Evolutionary conservation across 768 basidiomycete genomes (phyloP), one percentile per base, ranked within the genome.

Genomic region (Podaxis pistillaris): DNA sequence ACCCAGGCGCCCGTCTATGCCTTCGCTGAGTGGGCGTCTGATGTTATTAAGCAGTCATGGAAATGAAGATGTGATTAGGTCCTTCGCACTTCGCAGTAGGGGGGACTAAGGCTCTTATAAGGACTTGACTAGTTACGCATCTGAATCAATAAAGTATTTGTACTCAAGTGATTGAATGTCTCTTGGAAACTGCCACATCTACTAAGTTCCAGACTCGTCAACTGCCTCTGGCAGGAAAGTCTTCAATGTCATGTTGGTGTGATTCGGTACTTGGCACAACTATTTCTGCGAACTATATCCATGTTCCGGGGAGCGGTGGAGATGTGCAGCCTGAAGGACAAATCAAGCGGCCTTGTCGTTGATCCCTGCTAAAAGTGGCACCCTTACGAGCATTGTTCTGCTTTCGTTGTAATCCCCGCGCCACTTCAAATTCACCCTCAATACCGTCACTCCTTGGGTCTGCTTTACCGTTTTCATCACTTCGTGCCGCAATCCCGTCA

Each of bases 181-280:
- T 70, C 69, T 24, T 71, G 70, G 4, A 69, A 66, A 51, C 70
- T 67, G 3, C 71, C 70, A 46, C 70, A 46, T 71, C 70, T 7
- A 69, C 65, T 44, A 71, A 72, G 28, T 67, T 68, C 71, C 70
- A 70, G 1, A 69, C 70, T 64, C 22, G 0, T 64, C 69, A 12
- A 72, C 57, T 1, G 69, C 69, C 47, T 72, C 71, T 1, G 69
- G 69, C 11, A 70, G 22, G 11, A 72, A 55, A 6, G 15, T 36
- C 2, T 58, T 33, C 17, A 70, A 50, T 19, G 65, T 37, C 24
- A 7, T 19, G 44, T 68, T 58, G 12, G 69, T 56, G 9, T 63
- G 63, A 0, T 41, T 26, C 6, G 66, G 67, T 12, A 69, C 66
- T 13, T 56, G 55, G 7, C 55, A 60, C 12, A 71, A 44, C 51